phyloP scores from a whole-genome alignment of 2,329 filamentous ascomycete genomes.

The Escovopsis sp. region DNA sequence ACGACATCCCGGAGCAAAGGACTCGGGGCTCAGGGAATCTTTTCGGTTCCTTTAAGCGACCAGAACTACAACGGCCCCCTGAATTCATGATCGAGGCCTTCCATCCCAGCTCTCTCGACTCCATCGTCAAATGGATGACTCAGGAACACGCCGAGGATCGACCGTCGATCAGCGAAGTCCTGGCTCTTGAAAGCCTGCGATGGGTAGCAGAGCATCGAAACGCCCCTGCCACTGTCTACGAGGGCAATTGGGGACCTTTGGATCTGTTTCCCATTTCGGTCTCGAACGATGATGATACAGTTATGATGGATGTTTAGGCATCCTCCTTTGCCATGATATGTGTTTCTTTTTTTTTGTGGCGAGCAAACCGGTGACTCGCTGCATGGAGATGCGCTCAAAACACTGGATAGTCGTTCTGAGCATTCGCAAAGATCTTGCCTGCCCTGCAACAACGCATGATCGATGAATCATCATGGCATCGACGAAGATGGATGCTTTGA shows the following conservation, averaged over 20 bases:
- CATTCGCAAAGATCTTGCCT: no score
- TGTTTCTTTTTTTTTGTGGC: constrained; percentile 5
- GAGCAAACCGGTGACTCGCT: neutral
- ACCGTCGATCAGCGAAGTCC: constrained; percentile 59
- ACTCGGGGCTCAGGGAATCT: constrained; percentile 20
- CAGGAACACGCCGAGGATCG: constrained; percentile 57
- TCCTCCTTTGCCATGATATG: constrained; percentile 14
- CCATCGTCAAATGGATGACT: constrained; percentile 80
- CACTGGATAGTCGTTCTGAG: no score
- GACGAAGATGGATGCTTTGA: no score
- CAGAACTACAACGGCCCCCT: constrained; percentile 49
- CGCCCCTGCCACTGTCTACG: constrained; percentile 85
- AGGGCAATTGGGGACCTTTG: constrained; percentile 89
- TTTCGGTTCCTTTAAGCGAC: constrained; percentile 33
- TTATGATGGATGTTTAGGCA: constrained; percentile 43
- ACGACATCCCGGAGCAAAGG: constrained; percentile 18
- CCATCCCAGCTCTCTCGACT: constrained; percentile 65
- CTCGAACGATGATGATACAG: constrained; percentile 31
- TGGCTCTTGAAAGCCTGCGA: constrained; percentile 56
- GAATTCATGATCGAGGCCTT: constrained; percentile 73
- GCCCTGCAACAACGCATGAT: no score
- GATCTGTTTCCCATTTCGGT: constrained; percentile 28
- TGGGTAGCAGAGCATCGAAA: constrained; percentile 69
- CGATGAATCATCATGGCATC: no score
- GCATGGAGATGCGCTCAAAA: no score